Base-by-base conservation (phyloP, 2,329 filamentous ascomycete species). In the Amauroascus verrucosus region DNA sequence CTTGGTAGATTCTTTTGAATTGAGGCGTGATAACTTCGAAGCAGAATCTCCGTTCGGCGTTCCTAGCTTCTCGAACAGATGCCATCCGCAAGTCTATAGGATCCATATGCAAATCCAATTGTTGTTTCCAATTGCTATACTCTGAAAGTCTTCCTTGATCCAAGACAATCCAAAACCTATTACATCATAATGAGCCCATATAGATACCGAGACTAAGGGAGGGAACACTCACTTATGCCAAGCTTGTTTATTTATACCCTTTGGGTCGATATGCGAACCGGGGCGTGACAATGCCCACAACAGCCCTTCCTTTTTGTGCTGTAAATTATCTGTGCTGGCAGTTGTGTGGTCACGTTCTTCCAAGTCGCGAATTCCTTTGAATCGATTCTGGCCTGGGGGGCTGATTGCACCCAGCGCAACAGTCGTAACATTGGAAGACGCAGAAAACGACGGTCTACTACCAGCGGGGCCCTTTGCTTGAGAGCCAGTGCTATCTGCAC, bases 101-200 rank as follows among this genome's bases (percentile, higher is more conserved):
- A 1, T 97, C 93, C 82, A 95, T 97, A 67, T 98, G 94, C 24
- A 97, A 75, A 69, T 98, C 93, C 22, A 98, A 79, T 67, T 83
- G 91, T 67, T 98, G 88, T 71, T 98, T 98, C 93, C 93, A 98
- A 68, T 98, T 97, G 67, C 90, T 95, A 70, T 98, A 98, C 66
- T 98, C 93, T 1, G 91, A 96, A 14, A 98, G 77, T 67, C 93
- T 95, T 22, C 93, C 93, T 69, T 95, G 90, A 66, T 97, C 94
- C 43, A 98, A 77, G 1, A 98, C 93, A 59, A 98, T 94, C 93
- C 93, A 98, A 71, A 97, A 98, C 65, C 89, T 94, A 57, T 59
- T 40, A 13, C 2, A 38, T 40, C 57, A 38, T 41, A 24, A 32
- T 48, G 24, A 47, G 45, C 24, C 38, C n/a, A 7, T 5, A 18